These are phyloP conservation scores for Starmerella apicola DNA, from an alignment of 805 yeast genomes.

Conservation along the genomic window DNA sequence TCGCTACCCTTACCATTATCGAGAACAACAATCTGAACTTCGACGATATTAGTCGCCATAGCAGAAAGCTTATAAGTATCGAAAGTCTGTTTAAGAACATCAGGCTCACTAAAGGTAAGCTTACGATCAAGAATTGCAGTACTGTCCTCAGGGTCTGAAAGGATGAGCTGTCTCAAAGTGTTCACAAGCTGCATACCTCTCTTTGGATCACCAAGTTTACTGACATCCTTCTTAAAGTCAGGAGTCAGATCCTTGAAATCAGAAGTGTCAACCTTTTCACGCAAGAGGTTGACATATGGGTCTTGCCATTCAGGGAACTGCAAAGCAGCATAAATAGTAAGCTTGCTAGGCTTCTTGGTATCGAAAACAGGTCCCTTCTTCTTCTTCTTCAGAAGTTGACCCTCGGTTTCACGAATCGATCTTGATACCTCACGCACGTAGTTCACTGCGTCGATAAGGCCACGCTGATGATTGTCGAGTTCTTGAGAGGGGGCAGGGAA, in stretches of 20 bases:
- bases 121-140: conserved; percentile 80
- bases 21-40: conserved; percentile 52
- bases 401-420: conserved; percentile 87
- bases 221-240: conserved; percentile 30
- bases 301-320: conserved; percentile 89
- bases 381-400: conserved; percentile 61
- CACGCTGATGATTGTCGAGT: conserved; percentile 35
- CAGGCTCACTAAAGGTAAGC: conserved; percentile 65
- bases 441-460: conserved; percentile 53
- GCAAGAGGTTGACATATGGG: conserved; percentile 66
- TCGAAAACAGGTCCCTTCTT: conserved; percentile 73
- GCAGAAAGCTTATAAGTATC: conserved; percentile 52
- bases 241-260: conserved; percentile 27
- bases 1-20: conserved; percentile 62
- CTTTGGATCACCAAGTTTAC: conserved; percentile 61
- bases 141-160: conserved; percentile 36
- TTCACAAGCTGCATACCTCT: conserved; percentile 97
- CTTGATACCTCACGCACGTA: conserved; percentile 72
- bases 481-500: conserved; percentile 65
- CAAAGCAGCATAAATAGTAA: conserved; percentile 61
- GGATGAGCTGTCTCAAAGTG: conserved; percentile 67
- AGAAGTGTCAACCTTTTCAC: conserved; percentile 45
- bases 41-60: conserved; percentile 42
- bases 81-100: conserved; percentile 44
- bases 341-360: conserved; percentile 53